Base-by-base conservation (phyloP, 2,329 filamentous ascomycete genomes). In the Penicillium freii region DNA sequence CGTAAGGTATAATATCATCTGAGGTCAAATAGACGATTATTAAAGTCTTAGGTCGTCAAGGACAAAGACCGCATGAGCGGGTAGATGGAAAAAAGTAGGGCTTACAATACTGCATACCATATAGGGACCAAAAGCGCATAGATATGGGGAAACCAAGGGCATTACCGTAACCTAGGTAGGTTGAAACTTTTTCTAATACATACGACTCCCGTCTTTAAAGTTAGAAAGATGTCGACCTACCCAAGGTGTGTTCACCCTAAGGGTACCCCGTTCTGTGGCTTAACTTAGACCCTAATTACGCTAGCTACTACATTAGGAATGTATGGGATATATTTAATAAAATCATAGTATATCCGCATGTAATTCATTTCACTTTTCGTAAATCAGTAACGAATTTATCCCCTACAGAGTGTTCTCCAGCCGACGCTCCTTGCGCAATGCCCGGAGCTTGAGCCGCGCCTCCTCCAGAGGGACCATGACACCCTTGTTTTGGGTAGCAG, bases 391-490 rank as follows among this genome's bases (percentile, higher is more conserved):
- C 54, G 39, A 44, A 51, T 54, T 27, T 47, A 23, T 40, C 51
- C 4, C 51, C 60, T 72, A 78, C 57, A 79, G 67, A 34, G 69
- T 54, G 61, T 74, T 80, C 54, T 74, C 73, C 55, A 80, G 65
- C 53, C 74, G 70, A 46, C 78, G 73, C 65, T 79, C 75, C 67
- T 80, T 80, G 38, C 77, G 73, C 58, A 81, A 63, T 55, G 70
- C 71, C 39, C 64, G 67, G 52, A 88, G 72, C 74, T 84, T 83
- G 66, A 74, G 70, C 21, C 87, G 75, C 17, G 80, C 84, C 67
- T 83, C 83, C 43, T 86, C 81, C 3, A 88, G 74, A 13, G 84
- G 82, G 34, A 88, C 74, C 68, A 87, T 78, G 62, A 85, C 80
- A 29, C 85, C 85, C 76, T 84, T 80, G 63, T 84, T 81, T 73